These are phyloP conservation scores for Saturnispora serradocipensis DNA, from an alignment of 805 yeast genomes.

Conservation along the genomic window DNA sequence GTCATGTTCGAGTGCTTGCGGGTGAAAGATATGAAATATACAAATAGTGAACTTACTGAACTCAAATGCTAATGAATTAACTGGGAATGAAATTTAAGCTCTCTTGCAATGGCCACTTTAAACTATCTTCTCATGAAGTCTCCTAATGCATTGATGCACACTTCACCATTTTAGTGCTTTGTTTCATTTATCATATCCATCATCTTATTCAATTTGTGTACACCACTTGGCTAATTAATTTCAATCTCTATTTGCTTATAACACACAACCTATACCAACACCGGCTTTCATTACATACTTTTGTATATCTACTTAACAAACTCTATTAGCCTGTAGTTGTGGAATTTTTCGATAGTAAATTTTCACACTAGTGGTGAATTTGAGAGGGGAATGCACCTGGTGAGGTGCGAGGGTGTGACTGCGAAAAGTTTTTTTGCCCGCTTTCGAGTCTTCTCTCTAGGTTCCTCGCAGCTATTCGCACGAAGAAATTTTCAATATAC, in stretches of 20 bases:
- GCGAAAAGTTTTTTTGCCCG: neutral
- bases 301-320: neutral
- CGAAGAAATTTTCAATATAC: neutral
- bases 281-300: neutral
- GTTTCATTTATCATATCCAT: no score
- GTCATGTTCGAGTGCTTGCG: no score
- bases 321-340: neutral
- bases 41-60: no score
- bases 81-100: no score
- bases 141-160: no score
- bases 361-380: neutral
- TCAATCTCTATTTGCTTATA: neutral
- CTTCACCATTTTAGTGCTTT: no score
- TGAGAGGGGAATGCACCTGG: neutral
- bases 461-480: neutral
- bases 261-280: neutral
- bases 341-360: neutral
- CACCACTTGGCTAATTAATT: no score
- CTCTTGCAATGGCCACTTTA: no score
- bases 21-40: no score
- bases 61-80: no score
- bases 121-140: no score
- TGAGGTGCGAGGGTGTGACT: conserved; percentile 10
- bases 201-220: no score
- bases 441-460: neutral